Conservation (phyloP, 768 basidiomycete species). For the Boletus pseudopeckii region DNA sequence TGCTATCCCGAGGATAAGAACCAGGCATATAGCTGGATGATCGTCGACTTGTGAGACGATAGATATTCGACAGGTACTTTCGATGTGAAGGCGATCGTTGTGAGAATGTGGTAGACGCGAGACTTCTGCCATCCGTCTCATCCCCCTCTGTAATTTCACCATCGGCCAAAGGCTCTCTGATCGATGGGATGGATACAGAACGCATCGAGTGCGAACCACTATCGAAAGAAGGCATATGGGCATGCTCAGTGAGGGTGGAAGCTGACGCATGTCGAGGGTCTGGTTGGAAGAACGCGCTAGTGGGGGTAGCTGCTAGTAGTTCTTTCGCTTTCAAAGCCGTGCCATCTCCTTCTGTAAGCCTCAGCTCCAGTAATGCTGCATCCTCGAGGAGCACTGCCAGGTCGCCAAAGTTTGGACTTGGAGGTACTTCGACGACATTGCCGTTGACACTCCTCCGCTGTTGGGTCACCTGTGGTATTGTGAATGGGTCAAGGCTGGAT, state of each 20-base stretch:
- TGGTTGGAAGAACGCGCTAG: slow-evolving; percentile 21
- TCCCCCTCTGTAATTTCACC: slow-evolving; percentile 22
- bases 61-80: slow-evolving; percentile 48
- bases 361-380: slow-evolving; percentile 55
- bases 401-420: slow-evolving; percentile 51
- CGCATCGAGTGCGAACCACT: slow-evolving; percentile 24
- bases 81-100: slow-evolving; percentile 47
- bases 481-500: slow-evolving; percentile 14
- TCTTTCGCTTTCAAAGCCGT: slow-evolving; percentile 8
- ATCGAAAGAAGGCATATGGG: slow-evolving; percentile 9
- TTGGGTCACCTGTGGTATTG: slow-evolving; percentile 26
- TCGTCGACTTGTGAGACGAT: slow-evolving; percentile 40
- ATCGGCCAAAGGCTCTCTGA: slow-evolving; percentile 27
- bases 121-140: slow-evolving; percentile 30
- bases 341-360: slow-evolving; percentile 45
- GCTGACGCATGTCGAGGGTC: slow-evolving; percentile 21
- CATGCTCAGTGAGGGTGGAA: slow-evolving; percentile 22
- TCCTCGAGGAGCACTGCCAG: slow-evolving; percentile 53
- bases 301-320: slow-evolving; percentile 20
- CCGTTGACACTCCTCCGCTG: slow-evolving; percentile 28
- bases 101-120: slow-evolving; percentile 41
- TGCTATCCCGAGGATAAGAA: slow-evolving; percentile 52
- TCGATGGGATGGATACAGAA: slow-evolving; percentile 30
- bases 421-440: slow-evolving; percentile 32
- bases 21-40: slow-evolving; percentile 40